Base-by-base conservation (phyloP, 495 filamentous ascomycete species). In the Cetradonia linearis region DNA sequence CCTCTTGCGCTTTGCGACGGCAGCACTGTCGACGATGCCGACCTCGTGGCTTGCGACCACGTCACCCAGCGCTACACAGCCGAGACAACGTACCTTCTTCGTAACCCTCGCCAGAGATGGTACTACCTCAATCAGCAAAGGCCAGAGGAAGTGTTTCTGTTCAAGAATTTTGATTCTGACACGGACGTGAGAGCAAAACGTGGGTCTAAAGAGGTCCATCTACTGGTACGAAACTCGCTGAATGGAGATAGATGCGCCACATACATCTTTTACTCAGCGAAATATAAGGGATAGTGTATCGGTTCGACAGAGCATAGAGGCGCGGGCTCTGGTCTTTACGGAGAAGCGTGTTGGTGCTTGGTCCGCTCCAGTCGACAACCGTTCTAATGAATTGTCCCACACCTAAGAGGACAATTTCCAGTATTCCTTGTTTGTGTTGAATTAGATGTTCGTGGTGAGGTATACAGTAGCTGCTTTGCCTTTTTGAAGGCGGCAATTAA, bases 1-100 rank as follows among this genome's bases (percentile, higher is more conserved):
- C 69, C 71, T 5, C 44, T 74, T 5, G 66, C 71, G 28, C 62
- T 74, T 1, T 71, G 69, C 56, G 71, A 72, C 47, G 68, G 65
- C 5, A 58, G 61, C 28, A 69, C 67, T 11, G 18, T 70, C 6
- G 55, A 67, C 10, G 10, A 34, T 37, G 59, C 63, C 5, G 63
- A 69, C 18, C 40, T 74, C 10, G 49, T 74, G 16, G 67, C 61
- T 44, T 63, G 65, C 9, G 70, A 72, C 52, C 62, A 64, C 31
- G 63, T 69, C 14, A 25, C 36, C 20, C 20, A 20, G 16, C 34
- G 27, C 23, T 47, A 58, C 25, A 47, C 25, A 11, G 56, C 36
- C n/a, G 25, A 30, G n/a, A 58, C 34, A 8, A 44, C 27, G n/a
- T 58, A 58, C 25, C 6, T 47, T 11, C 31, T 59, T 37, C 66